Evolutionary conservation across 2,329 filamentous ascomycete species (phyloP), one percentile per base, ranked within the genome.

Genomic region (Arthrocladium fulminans): DNA sequence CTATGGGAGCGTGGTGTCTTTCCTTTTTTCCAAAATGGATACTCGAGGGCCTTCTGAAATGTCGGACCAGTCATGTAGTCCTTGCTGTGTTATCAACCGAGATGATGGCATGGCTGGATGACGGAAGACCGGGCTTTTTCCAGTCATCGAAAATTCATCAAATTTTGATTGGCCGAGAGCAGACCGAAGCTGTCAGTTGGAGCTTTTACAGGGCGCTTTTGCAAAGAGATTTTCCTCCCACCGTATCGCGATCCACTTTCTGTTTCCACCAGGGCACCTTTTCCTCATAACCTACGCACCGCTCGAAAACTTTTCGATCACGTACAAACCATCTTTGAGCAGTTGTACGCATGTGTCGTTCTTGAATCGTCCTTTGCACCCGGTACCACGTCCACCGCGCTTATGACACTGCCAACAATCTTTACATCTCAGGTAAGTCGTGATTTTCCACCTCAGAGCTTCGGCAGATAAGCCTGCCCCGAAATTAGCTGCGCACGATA

Each of bases 391-490:
- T 20, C 23, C 29, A 45, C 45, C 45, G 45, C 45, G 45, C 45
- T 20, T 41, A 47, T 47, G 45, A 47, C 32, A 30, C 22, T 29
- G 20, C 45, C 45, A 20, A 47, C 45, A 39, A 40, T 40, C 22
- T 47, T 47, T 30, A 47, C 45, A 30, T 47, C 45, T 41, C 45
- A 47, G 37, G 45, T 58, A 55, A 10, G 47, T 47, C 3, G 39
- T n/a, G 19, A 13, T 4, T 17, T 25, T 30, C 12, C 17, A 34
- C 20, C 17, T 7, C 25, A 5, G 27, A 29, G 30, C 17, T 47
- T 15, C n/a, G 24, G 17, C 15, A 43, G 39, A 48, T 48, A 47
- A 43, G 45, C 9, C 24, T 19, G 20, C 27, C 10, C n/a, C 13
- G n/a, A 23, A 13, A 29, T 19, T 45, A 9, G 43, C 41, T 35